phyloP scores from a whole-genome alignment of 441 rosid genomes.

The Pelargonium cotyledonis region DNA sequence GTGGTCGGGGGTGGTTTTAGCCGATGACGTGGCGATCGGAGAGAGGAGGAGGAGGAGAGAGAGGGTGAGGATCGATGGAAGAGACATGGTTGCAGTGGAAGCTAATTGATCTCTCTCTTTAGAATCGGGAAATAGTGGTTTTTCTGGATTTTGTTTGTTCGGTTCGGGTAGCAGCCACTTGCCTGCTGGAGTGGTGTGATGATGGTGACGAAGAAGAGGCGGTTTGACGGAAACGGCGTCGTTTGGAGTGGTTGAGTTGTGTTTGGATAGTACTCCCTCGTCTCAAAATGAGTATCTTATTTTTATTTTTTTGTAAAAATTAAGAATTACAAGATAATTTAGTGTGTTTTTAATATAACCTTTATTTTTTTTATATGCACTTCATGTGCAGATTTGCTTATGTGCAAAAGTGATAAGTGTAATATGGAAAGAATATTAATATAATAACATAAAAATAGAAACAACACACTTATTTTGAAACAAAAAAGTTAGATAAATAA shows the following conservation, averaged over 20 bases:
- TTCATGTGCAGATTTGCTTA: too few species aligned
- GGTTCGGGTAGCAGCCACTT: neutral
- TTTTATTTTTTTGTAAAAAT: too few species aligned
- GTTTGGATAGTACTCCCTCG: neutral
- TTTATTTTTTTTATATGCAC: too few species aligned
- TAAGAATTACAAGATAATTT: too few species aligned
- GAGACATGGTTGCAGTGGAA: neutral
- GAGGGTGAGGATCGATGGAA: slow-evolving; percentile 1
- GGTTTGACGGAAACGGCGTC: neutral
- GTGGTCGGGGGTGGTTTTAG: neutral
- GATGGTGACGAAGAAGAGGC: neutral
- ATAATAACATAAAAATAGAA: too few species aligned
- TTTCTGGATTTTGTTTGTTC: neutral
- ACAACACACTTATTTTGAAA: too few species aligned
- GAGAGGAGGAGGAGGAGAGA: slow-evolving; percentile 9
- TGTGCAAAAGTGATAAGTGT: too few species aligned
- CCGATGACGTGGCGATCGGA: neutral
- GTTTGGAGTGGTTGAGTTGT: neutral
- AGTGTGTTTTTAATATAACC: too few species aligned
- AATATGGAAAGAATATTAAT: too few species aligned
- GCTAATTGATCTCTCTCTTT: neutral
- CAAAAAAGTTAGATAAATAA: too few species aligned
- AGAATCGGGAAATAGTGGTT: neutral
- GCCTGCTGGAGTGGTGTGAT: neutral
- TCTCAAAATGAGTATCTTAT: too few species aligned